Percentiles rank a stretch among this genome's conserved stretches.
phyloP scores from a whole-genome alignment of 352 stramenopile species.

The Pythium periplocum region DNA sequence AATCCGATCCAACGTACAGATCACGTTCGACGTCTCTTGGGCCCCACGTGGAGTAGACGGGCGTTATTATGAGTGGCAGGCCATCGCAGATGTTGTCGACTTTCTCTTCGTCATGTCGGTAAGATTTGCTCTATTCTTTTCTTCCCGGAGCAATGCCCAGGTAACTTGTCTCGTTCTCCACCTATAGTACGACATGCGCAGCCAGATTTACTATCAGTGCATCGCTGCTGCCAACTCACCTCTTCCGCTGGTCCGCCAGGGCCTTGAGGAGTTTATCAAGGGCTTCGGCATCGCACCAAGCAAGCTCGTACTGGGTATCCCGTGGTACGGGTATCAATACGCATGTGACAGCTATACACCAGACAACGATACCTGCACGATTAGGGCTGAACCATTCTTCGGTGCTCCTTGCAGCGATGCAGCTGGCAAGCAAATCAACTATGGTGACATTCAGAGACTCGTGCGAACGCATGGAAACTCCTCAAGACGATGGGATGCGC shows the following conservation, averaged over 20 bases:
- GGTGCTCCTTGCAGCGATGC: slow-evolving; percentile 76
- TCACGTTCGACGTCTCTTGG: slow-evolving; percentile 83
- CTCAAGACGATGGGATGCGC: slow-evolving; percentile 40
- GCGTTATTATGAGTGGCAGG: slow-evolving; percentile 79
- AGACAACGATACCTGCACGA: slow-evolving; percentile 20
- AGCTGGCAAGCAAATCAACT: slow-evolving; percentile 57
- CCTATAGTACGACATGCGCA: slow-evolving; percentile 88
- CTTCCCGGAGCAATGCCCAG: background rate
- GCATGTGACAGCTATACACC: slow-evolving; percentile 26
- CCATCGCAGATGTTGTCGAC: slow-evolving; percentile 58
- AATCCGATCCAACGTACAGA: slow-evolving; percentile 19
- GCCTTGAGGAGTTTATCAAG: slow-evolving; percentile 71
- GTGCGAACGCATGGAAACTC: slow-evolving; percentile 16
- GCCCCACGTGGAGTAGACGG: slow-evolving; percentile 70
- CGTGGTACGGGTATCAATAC: slow-evolving; percentile 91
- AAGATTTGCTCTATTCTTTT: slow-evolving; percentile 8
- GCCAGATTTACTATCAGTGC: slow-evolving; percentile 89
- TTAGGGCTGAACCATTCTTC: slow-evolving; percentile 52
- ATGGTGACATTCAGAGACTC: slow-evolving; percentile 39
- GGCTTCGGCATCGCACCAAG: slow-evolving; percentile 41
- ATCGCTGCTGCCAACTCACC: slow-evolving; percentile 84
- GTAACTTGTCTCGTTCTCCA: background rate
- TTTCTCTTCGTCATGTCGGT: slow-evolving; percentile 91
- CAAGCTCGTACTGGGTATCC: slow-evolving; percentile 88
- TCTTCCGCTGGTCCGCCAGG: slow-evolving; percentile 57